Base-by-base conservation (phyloP, 2,329 filamentous ascomycete species). In the Sporothrix brunneoviolacea region DNA sequence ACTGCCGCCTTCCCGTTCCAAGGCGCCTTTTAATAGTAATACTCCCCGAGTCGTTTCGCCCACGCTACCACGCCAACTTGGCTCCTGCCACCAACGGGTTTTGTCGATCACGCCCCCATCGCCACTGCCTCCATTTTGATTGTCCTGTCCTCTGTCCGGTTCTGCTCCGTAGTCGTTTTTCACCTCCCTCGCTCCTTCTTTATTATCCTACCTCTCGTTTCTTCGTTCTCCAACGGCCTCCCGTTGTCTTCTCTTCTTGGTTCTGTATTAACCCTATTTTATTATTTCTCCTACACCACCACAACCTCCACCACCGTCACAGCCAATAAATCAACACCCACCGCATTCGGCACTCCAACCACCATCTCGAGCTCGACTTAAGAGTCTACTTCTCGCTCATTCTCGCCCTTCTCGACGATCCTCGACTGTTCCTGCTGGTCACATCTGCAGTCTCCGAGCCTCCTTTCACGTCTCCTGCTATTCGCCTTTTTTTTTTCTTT, bases 21-120 rank as follows among this genome's bases (percentile, higher is more conserved):
- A n/a, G n/a, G 4, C 16, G 12, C 18, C 18, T 13, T 12, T 39
- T 39, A n/a, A n/a, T n/a, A n/a, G n/a, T n/a, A n/a, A n/a, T n/a
- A n/a, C n/a, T 16, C 35, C 9, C 18, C 18, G 35, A 16, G 12
- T 16, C 42, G 30, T 28, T 49, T 49, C 36, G 22, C 30, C 36
- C 45, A 30, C 44, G 28, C 21, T 42, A 42, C 46, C 24, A 21
- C 45, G 39, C 27, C 24, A 39, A 40, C 28, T 33, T 48, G 37
- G 18, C 5, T 22, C 16, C 30, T 15, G 27, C 22, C 36, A 30
- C 45, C 44, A 38, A 47, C 37, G 4, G 24, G 10, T 39, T 4
- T 19, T 49, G 47, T 30, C 39, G 47, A 49, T 49, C 47, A 49
- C 38, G 24, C 46, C 30, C 39, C 47, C 47, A 49, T 49, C 47